phyloP scores from a whole-genome alignment of 108 stramenopile species.

The Cylindrotheca closterium region DNA sequence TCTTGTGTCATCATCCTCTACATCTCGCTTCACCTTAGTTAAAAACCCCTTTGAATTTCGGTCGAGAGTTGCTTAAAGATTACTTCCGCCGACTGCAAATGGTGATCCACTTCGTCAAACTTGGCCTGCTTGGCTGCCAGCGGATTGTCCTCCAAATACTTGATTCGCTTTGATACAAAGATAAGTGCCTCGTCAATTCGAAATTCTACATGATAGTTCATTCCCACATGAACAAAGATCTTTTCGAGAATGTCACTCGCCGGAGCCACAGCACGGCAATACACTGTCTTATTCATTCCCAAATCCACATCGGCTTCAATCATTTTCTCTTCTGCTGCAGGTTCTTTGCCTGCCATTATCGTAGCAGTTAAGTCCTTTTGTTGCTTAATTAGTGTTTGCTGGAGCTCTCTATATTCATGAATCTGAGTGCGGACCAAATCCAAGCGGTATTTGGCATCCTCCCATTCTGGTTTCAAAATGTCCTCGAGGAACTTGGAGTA shows the following conservation, averaged over 20 bases:
- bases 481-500: conserved; percentile 17
- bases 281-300: conserved; percentile 47
- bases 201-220: conserved; percentile 78
- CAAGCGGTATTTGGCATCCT: not conserved
- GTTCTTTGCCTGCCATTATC: not conserved
- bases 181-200: conserved; percentile 50
- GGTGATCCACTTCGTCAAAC: conserved; percentile 33
- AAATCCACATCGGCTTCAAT: conserved; percentile 39
- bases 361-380: conserved; percentile 5
- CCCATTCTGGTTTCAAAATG: conserved; percentile 12
- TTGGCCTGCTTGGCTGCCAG: conserved; percentile 31
- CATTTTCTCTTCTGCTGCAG: conserved; percentile 1
- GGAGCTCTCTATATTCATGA: conserved; percentile 9
- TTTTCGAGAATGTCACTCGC: not conserved
- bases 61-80: not conserved
- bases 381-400: not conserved
- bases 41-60: not conserved
- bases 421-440: conserved; percentile 1
- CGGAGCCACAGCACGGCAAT: conserved; percentile 50
- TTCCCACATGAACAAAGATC: conserved; percentile 67
- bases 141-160: conserved; percentile 34
- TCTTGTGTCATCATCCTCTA: too few species aligned
- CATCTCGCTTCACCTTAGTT: too few species aligned
- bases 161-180: conserved; percentile 48
- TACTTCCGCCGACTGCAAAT: not conserved